A percentile compares a stretch with the other conserved stretches of the same genome.
These are phyloP conservation scores for Kodamaea hsintzibuensis DNA, from an alignment of 805 yeast genomes.

Conservation along the genomic window DNA sequence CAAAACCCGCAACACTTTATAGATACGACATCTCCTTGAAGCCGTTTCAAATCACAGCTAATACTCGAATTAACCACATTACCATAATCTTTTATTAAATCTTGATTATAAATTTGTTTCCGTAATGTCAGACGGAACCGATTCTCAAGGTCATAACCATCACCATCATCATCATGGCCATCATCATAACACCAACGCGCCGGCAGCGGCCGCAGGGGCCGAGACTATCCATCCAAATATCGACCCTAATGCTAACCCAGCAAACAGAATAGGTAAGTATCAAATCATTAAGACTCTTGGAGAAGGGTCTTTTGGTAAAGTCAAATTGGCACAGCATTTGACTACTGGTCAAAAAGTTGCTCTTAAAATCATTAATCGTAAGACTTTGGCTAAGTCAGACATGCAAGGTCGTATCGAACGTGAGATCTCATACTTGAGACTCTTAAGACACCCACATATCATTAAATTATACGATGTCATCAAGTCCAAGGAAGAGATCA, in stretches of 20 bases:
- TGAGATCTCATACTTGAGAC: conserved; percentile 29
- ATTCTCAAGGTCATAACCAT: conserved; percentile 10
- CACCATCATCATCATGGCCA: conserved; percentile 24
- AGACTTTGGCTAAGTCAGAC: conserved; percentile 31
- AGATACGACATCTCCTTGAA: not conserved
- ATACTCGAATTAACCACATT: not conserved
- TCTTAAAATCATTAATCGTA: conserved; percentile 29
- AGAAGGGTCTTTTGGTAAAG: conserved; percentile 34
- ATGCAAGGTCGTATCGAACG: conserved; percentile 33
- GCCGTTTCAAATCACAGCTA: not conserved
- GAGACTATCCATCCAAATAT: conserved; percentile 5
- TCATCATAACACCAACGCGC: conserved; percentile 13
- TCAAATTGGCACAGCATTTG: conserved; percentile 31
- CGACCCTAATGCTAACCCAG: conserved; percentile 27
- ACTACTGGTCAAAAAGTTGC: conserved; percentile 31
- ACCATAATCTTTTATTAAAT: not conserved
- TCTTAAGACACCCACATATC: conserved; percentile 33
- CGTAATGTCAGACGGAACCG: conserved; percentile 12
- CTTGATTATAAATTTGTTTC: not conserved
- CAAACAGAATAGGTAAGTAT: conserved; percentile 69
- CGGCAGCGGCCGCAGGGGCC: not conserved
- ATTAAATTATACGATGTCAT: conserved; percentile 33
- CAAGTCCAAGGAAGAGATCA: conserved; percentile 31
- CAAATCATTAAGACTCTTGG: conserved; percentile 31
- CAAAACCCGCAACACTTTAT: not conserved